These are phyloP conservation scores for Akanthomyces uredinophilus DNA, from an alignment of 2,329 filamentous ascomycete species.

Conservation along the genomic window DNA sequence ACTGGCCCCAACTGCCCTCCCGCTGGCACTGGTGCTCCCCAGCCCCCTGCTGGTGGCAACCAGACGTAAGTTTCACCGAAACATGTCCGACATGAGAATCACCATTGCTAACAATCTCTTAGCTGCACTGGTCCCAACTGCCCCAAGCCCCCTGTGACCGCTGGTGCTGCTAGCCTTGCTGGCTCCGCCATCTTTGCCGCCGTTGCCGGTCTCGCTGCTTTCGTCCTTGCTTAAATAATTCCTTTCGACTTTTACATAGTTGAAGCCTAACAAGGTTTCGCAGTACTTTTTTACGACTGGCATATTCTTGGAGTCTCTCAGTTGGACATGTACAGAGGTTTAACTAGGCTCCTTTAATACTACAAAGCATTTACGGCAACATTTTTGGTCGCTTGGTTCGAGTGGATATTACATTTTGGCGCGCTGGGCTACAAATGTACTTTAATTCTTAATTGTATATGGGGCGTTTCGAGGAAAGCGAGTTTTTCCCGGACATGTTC, in stretches of 20 bases:
- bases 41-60: slow-evolving; percentile 24
- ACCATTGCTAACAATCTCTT: slow-evolving; percentile 16
- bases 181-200: slow-evolving; percentile 52
- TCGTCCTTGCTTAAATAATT: slow-evolving; percentile 49
- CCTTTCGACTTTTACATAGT: slow-evolving; percentile 30
- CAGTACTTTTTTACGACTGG: slow-evolving; percentile 31
- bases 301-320: slow-evolving; percentile 25
- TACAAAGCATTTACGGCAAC: slow-evolving; percentile 17
- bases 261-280: slow-evolving; percentile 36
- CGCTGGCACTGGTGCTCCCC: slow-evolving; percentile 19
- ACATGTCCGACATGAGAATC: neutral
- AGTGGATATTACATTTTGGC: slow-evolving; percentile 16
- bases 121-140: slow-evolving; percentile 23
- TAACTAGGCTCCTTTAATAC: slow-evolving; percentile 32
- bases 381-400: slow-evolving; percentile 4
- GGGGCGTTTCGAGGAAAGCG: slow-evolving; percentile 20
- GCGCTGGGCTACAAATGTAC: slow-evolving; percentile 28
- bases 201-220: slow-evolving; percentile 48
- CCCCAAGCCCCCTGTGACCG: slow-evolving; percentile 35
- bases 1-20: slow-evolving; percentile 28
- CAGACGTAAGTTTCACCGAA: slow-evolving; percentile 25
- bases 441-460: slow-evolving; percentile 45
- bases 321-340: slow-evolving; percentile 35
- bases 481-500: slow-evolving; percentile 9
- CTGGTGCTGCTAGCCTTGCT: slow-evolving; percentile 48